Percentiles rank a stretch among this genome's conserved stretches.
These are phyloP conservation scores for Didymella segeticola DNA, from an alignment of 2,329 filamentous ascomycete genomes.

Conservation along the genomic window DNA sequence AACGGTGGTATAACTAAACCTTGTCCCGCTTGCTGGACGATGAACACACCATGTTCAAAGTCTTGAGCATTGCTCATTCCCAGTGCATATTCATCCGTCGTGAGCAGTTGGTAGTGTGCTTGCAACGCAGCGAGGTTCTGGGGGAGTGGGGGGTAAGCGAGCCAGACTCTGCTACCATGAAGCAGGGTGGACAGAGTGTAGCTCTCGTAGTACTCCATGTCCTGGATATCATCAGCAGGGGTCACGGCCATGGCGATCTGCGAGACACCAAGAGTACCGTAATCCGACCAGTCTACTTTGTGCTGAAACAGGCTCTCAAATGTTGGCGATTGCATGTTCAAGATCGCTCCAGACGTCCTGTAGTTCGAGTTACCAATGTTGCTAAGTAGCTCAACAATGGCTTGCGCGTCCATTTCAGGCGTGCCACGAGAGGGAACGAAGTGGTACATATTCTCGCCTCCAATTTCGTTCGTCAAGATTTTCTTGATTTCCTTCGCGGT, in stretches of 20 bases:
- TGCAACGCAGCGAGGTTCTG: constrained; percentile 7
- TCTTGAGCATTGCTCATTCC: not conserved
- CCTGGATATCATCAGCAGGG: constrained; percentile 13
- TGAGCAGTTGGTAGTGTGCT: not conserved
- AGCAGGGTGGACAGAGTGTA: constrained; percentile 17
- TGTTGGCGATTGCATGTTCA: constrained; percentile 16
- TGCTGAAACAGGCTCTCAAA: constrained; percentile 8
- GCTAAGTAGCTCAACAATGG: constrained; percentile 10
- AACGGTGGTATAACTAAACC: constrained; percentile 18
- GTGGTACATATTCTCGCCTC: constrained; percentile 8
- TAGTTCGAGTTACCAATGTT: constrained; percentile 15
- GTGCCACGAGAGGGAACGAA: constrained; percentile 14
- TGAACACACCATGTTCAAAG: constrained; percentile 18
- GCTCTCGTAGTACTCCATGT: constrained; percentile 15
- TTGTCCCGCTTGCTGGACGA: constrained; percentile 20
- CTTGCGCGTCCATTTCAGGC: constrained; percentile 6
- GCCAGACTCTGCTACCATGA: constrained; percentile 17
- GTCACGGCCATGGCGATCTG: constrained; percentile 9
- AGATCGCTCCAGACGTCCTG: constrained; percentile 11
- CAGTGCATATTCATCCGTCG: not conserved
- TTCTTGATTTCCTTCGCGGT: constrained; percentile 1
- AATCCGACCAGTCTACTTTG: not conserved
- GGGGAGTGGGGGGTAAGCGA: constrained; percentile 11
- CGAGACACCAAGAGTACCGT: constrained; percentile 15
- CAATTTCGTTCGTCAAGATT: constrained; percentile 14